phyloP scores from a whole-genome alignment of 371 early-diverging fungal species.

The Mortierella sp. region DNA sequence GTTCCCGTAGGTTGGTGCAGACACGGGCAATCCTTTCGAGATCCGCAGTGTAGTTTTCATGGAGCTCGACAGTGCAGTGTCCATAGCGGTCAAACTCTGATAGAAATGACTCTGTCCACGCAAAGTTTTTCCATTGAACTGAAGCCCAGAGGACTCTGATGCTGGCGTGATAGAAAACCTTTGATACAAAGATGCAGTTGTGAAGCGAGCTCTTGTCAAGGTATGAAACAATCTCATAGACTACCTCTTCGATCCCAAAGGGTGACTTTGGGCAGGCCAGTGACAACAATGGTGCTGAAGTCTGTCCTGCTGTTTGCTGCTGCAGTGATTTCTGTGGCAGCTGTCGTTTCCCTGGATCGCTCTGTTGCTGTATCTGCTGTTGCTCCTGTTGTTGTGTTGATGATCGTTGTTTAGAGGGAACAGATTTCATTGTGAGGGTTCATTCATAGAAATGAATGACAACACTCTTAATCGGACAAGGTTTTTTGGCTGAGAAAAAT shows the following conservation, averaged over 20 bases:
- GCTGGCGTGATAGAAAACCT: conserved; percentile 42
- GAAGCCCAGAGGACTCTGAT: conserved; percentile 36
- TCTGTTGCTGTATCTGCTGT: not conserved
- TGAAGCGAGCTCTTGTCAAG: conserved; percentile 35
- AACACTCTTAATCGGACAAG: not conserved
- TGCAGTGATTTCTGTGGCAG: not conserved
- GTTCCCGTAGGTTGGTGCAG: conserved; percentile 37
- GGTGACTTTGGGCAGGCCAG: conserved; percentile 28
- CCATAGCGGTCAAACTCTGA: conserved; percentile 50
- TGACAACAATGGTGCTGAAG: not conserved
- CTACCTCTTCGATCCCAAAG: conserved; percentile 42
- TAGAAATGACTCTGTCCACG: conserved; percentile 25
- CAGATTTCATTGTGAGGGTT: not conserved
- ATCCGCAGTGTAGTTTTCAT: conserved; percentile 47
- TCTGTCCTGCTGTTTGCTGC: not conserved
- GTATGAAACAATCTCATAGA: conserved; percentile 40
- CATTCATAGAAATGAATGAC: not conserved
- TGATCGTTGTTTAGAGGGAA: not conserved
- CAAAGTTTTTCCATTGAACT: conserved; percentile 41
- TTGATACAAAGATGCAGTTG: conserved; percentile 40
- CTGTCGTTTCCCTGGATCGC: not conserved
- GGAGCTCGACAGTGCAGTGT: conserved; percentile 36
- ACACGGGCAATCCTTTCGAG: conserved; percentile 36
- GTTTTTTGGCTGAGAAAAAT: not conserved
- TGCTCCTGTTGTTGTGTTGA: not conserved